A percentile compares a stretch with the other conserved stretches of the same genome.
Conservation (phyloP, 805 yeast genomes). For the Saccharomycopsis sp. region DNA sequence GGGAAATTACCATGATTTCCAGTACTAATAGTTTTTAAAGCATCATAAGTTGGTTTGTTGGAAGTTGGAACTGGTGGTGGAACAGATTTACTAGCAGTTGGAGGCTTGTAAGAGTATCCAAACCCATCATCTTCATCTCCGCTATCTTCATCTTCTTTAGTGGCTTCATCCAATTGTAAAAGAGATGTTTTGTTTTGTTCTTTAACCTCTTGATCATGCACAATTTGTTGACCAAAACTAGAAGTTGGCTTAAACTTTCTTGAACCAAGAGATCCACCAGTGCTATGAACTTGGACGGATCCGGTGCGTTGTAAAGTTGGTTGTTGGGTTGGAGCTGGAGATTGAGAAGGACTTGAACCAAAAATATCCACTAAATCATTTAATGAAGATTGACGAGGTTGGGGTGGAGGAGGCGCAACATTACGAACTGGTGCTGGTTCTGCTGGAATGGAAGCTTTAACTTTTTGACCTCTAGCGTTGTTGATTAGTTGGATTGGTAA, state of each 20-base stretch:
- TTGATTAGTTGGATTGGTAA: constrained; percentile 56
- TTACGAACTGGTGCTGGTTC: constrained; percentile 1
- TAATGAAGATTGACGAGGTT: constrained; percentile 10
- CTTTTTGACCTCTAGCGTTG: constrained; percentile 23
- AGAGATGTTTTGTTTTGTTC: constrained; percentile 24
- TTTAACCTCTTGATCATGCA: constrained; percentile 26
- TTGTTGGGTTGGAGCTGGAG: constrained; percentile 18
- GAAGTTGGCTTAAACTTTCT: constrained; percentile 71
- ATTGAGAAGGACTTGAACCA: constrained; percentile 26
- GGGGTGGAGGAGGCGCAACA: constrained; percentile 24
- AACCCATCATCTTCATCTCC: constrained; percentile 19
- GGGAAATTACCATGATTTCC: constrained; percentile 18
- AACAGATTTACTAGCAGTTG: background rate
- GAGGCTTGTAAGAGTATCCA: constrained; percentile 17
- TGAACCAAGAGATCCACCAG: constrained; percentile 8
- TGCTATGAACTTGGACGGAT: constrained; percentile 20
- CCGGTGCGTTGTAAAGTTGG: constrained; percentile 20
- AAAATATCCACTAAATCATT: constrained; percentile 18
- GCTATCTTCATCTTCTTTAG: constrained; percentile 29
- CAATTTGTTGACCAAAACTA: constrained; percentile 69
- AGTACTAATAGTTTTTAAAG: constrained; percentile 35
- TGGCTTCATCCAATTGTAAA: constrained; percentile 26
- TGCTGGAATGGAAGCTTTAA: constrained; percentile 11
- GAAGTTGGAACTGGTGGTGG: constrained; percentile 18
- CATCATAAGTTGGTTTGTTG: constrained; percentile 35